phyloP scores from a whole-genome alignment of 1,284 basidiomycete genomes.

The Malassezia arunalokei region DNA sequence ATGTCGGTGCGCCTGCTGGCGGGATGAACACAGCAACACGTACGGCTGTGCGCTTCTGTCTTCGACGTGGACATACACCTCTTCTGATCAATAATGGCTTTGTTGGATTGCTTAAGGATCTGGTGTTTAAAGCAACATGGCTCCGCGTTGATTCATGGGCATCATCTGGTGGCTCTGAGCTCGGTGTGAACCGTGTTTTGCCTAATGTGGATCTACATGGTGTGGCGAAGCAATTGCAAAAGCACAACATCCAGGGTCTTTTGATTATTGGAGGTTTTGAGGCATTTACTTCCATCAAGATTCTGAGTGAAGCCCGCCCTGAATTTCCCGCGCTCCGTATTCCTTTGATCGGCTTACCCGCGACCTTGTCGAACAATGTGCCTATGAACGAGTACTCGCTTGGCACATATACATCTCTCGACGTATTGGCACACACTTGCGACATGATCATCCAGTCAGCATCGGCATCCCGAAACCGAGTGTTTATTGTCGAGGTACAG shows the following conservation, averaged over 20 bases:
- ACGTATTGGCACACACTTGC: constrained; percentile 91
- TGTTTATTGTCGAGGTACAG: constrained; percentile 96
- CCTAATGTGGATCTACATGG: constrained; percentile 75
- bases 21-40: constrained; percentile 98
- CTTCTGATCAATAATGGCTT: constrained; percentile 91
- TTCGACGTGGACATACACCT: constrained; percentile 79
- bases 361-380: constrained; percentile 95
- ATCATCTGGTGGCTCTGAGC: constrained; percentile 89
- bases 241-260: constrained; percentile 67
- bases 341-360: constrained; percentile 48
- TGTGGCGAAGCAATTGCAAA: constrained; percentile 71
- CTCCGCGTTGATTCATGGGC: constrained; percentile 94
- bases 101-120: constrained; percentile 79
- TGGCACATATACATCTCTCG: constrained; percentile 87
- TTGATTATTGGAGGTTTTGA: constrained; percentile 94
- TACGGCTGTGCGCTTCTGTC: constrained; percentile 81
- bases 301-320: constrained; percentile 66
- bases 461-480: constrained; percentile 80
- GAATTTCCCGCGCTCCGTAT: constrained; percentile 73
- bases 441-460: constrained; percentile 98
- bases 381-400: constrained; percentile 90
- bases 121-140: constrained; percentile 78
- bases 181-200: constrained; percentile 83
- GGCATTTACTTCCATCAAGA: constrained; percentile 67
- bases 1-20: constrained; percentile 90